Percentiles rank a stretch among this genome's conserved stretches.
Evolutionary conservation across 352 stramenopile genomes (phyloP).

Genomic region (Globisporangium spiculum): DNA sequence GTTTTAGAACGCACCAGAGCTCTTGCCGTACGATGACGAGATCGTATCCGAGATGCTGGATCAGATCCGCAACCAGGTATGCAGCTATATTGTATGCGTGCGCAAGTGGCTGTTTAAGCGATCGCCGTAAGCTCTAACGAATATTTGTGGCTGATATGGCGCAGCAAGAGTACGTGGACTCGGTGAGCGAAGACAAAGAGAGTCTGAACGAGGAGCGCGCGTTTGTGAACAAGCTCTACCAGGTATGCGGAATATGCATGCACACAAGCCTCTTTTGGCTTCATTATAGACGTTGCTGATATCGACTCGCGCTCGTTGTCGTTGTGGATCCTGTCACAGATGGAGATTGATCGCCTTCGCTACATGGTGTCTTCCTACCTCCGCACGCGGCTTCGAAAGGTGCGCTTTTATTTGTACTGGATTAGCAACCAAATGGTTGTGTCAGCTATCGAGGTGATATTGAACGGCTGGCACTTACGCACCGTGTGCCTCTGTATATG

Average conservation of each 20-base stretch:
- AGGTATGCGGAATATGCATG: conserved; percentile 22
- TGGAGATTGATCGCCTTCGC: conserved; percentile 85
- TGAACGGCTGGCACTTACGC: not conserved
- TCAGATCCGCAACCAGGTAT: conserved; percentile 77
- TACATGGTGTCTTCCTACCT: conserved; percentile 86
- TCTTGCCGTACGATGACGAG: conserved; percentile 73
- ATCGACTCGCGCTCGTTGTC: not conserved
- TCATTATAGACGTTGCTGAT: not conserved
- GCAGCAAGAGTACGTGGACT: conserved; percentile 84
- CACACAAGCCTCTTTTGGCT: no score
- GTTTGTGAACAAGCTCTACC: conserved; percentile 86
- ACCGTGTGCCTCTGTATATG: not conserved
- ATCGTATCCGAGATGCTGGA: conserved; percentile 83
- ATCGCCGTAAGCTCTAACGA: not conserved
- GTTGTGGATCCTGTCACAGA: conserved; percentile 25
- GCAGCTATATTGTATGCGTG: not conserved
- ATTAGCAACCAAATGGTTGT: not conserved
- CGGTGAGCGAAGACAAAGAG: conserved; percentile 59
- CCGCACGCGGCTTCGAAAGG: conserved; percentile 71
- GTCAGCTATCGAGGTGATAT: not conserved
- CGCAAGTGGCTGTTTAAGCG: not conserved
- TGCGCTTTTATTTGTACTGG: conserved; percentile 5
- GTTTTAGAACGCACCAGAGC: conserved; percentile 69
- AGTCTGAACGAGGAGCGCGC: conserved; percentile 71
- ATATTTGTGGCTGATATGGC: not conserved